Evolutionary conservation across 164 flowering plant species (phyloP), one percentile per base, ranked within the genome.

Genomic region (Vitis riparia): DNA sequence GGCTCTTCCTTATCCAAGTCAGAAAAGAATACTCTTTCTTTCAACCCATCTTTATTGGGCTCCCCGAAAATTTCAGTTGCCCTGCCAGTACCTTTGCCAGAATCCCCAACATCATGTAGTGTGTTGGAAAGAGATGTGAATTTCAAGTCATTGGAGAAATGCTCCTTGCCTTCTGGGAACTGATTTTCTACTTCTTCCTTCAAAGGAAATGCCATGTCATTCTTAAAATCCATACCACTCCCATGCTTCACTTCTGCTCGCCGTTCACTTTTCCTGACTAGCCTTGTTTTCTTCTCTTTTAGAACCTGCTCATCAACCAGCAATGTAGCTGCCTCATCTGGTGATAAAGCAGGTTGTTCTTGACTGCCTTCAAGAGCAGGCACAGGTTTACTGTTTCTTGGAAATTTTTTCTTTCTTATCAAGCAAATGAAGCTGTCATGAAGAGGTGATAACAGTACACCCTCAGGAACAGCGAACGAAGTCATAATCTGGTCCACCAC

Each of bases 401-500:
- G 49, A 55, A 58, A 27, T 51, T 8, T 56, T 44, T 66, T 76
- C 55, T 78, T 84, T 71, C 65, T 81, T 48, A 51, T 56, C 75
- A 90, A 71, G 76, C 56, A 67, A 61, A 86, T 68, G 30, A 90
- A 68, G 73, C 80, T 73, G 12, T 85, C 88, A 53, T 75, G 78
- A 51, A 94, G 90, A 75, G 98, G 97, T 5, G 98, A 94, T 63
- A 89, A 44, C 68, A 87, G 73, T 16, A 37, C 27, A 49, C 64
- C 85, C 32, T 74, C 86, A 32, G 80, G 77, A 53, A 86, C 65
- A 2, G 84, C 86, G 55, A 79, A 77, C 2, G 92, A 78, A 13
- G 90, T 89, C 97, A 92, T 86, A 5, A 72, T 79, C 98, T 94
- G 89, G 55, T 74, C 63, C 76, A 78, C 16, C 57, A 74, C 50